phyloP scores from a whole-genome alignment of 2,329 filamentous ascomycete species.

The Hypomyces perniciosus region DNA sequence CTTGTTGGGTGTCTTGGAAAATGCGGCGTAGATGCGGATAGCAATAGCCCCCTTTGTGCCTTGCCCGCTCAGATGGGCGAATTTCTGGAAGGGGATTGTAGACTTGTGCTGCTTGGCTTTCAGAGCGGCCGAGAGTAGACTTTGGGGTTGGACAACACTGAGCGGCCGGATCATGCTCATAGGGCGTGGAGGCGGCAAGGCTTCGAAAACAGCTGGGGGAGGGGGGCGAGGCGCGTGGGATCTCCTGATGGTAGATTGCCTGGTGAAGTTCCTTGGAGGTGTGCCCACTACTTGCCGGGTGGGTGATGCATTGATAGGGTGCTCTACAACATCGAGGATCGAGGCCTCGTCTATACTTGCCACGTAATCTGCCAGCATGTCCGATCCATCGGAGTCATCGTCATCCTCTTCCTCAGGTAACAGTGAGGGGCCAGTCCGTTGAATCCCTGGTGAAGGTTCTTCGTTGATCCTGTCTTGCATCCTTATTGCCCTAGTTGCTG shows the following conservation, averaged over 20 bases:
- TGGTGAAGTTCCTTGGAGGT: conserved; percentile 52
- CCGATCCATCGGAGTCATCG: conserved; percentile 55
- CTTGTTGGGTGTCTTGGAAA: conserved; percentile 57
- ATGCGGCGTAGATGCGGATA: conserved; percentile 71
- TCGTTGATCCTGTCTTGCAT: conserved; percentile 35
- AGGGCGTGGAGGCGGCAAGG: conserved; percentile 65
- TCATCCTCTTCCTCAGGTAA: conserved; percentile 54
- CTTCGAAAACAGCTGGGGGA: conserved; percentile 53
- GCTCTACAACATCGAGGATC: conserved; percentile 60
- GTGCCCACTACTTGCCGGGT: conserved; percentile 57
- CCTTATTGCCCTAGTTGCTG: conserved; percentile 40
- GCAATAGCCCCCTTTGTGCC: conserved; percentile 71
- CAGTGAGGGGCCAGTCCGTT: conserved; percentile 43
- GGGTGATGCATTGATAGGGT: conserved; percentile 50
- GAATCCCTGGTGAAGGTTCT: conserved; percentile 33
- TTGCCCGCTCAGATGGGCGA: conserved; percentile 70
- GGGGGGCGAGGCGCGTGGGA: conserved; percentile 49
- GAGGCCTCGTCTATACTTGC: conserved; percentile 66
- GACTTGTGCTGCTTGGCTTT: conserved; percentile 65
- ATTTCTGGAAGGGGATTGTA: conserved; percentile 67
- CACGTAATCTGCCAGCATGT: conserved; percentile 59
- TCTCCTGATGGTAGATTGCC: conserved; percentile 59
- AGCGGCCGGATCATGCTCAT: conserved; percentile 56
- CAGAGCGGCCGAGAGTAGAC: conserved; percentile 64
- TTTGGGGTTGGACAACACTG: conserved; percentile 64